phyloP scores from a whole-genome alignment of 495 filamentous ascomycete species.

The Neurospora sp. region DNA sequence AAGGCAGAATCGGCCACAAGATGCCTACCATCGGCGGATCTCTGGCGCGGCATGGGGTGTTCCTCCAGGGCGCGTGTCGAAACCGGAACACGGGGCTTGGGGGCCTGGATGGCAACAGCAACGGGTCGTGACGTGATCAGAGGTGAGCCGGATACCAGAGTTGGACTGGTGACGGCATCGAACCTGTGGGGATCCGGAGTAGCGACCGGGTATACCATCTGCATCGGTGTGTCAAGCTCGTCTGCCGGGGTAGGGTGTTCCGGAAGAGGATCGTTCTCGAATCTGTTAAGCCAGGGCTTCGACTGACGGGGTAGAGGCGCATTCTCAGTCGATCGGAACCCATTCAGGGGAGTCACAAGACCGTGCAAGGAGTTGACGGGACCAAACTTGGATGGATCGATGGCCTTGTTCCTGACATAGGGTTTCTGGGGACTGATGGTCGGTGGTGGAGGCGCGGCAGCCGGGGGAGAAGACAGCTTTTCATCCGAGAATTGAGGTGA shows the following conservation, averaged over 20 bases:
- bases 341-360: constrained; percentile 39
- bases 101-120: constrained; percentile 35
- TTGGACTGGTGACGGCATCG: constrained; percentile 39
- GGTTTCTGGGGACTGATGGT: neutral
- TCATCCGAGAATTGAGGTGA: constrained; percentile 20
- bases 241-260: constrained; percentile 18
- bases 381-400: constrained; percentile 44
- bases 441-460: neutral
- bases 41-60: constrained; percentile 8
- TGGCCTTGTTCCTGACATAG: constrained; percentile 34
- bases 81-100: constrained; percentile 31
- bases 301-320: neutral
- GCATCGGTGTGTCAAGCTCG: constrained; percentile 27
- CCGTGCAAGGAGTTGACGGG: constrained; percentile 43
- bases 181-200: constrained; percentile 52
- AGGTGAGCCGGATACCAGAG: constrained; percentile 31
- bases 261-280: constrained; percentile 12
- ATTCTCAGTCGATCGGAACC: constrained; percentile 29
- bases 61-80: constrained; percentile 33
- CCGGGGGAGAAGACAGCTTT: constrained; percentile 8
- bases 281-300: neutral
- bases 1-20: constrained; percentile 1
- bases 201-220: constrained; percentile 39
- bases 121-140: constrained; percentile 17
- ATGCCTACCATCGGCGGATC: constrained; percentile 6